Evolutionary conservation across 805 yeast genomes (phyloP).

Genomic region (Yarrowia porcina): DNA sequence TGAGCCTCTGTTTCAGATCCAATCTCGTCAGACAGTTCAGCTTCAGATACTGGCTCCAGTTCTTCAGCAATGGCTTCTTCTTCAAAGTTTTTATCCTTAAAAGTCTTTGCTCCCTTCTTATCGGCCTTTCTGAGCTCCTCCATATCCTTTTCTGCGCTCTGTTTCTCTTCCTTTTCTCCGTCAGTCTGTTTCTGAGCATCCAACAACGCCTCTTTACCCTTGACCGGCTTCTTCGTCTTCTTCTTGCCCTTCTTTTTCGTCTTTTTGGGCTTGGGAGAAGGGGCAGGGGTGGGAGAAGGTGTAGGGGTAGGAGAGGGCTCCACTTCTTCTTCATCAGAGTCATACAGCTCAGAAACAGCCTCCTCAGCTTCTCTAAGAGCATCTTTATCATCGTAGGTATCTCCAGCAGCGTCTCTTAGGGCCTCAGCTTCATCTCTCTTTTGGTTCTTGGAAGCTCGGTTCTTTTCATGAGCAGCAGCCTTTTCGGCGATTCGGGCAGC

Average conservation of each 20-base stretch:
- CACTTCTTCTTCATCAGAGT: neutral
- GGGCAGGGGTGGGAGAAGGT: neutral
- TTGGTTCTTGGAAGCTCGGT: neutral
- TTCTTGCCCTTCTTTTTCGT: slow-evolving; percentile 11
- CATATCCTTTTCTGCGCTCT: slow-evolving; percentile 5
- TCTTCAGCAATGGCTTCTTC: slow-evolving; percentile 19
- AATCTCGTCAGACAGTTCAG: neutral
- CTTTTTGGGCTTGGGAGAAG: neutral
- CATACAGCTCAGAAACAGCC: neutral
- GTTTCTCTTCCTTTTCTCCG: neutral
- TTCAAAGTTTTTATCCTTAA: slow-evolving; percentile 13
- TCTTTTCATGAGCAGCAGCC: neutral
- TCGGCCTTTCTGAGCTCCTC: slow-evolving; percentile 1
- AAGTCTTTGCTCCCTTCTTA: slow-evolving; percentile 1
- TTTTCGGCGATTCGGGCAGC: slow-evolving; percentile 12
- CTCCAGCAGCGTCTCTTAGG: slow-evolving; percentile 6
- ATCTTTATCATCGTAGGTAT: neutral
- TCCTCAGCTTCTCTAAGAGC: slow-evolving; percentile 2
- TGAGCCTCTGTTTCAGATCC: slow-evolving; percentile 12
- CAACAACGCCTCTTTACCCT: neutral
- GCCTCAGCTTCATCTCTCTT: slow-evolving; percentile 8
- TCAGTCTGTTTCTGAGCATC: neutral
- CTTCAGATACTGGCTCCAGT: neutral
- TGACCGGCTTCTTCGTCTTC: slow-evolving; percentile 2
- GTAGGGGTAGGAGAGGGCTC: slow-evolving; percentile 1